Percentiles rank a stretch among this genome's conserved stretches.
Evolutionary conservation across 208 protist genomes (phyloP).

Genomic region (Leishmania braziliensis): DNA sequence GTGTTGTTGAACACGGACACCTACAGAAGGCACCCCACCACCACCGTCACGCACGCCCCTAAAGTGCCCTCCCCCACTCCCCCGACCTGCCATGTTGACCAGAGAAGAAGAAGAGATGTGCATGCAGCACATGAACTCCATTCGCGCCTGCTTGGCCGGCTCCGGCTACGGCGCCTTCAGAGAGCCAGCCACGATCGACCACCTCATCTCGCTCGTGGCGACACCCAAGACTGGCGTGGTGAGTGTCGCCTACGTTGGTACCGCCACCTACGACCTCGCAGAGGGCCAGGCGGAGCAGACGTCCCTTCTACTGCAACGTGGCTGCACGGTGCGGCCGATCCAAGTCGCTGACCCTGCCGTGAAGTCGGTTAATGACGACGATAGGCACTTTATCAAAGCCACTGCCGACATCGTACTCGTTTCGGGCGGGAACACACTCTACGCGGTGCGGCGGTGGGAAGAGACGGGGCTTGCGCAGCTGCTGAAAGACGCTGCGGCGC

Average conservation of each 20-base stretch:
- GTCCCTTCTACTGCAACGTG: slow-evolving; percentile 41
- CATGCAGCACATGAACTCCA: slow-evolving; percentile 22
- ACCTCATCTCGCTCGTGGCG: slow-evolving; percentile 55
- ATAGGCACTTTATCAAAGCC: slow-evolving; percentile 37
- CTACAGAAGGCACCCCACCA: background rate
- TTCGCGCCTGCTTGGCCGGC: slow-evolving; percentile 75
- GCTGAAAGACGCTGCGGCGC: slow-evolving; percentile 42
- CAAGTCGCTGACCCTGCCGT: slow-evolving; percentile 59
- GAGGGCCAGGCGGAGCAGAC: slow-evolving; percentile 44
- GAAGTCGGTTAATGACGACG: slow-evolving; percentile 23
- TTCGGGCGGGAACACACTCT: slow-evolving; percentile 91
- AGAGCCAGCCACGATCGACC: slow-evolving; percentile 50
- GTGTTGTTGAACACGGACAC: background rate
- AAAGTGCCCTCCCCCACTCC: no score
- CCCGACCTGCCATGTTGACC: background rate
- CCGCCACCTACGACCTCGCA: slow-evolving; percentile 86
- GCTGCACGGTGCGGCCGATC: slow-evolving; percentile 58
- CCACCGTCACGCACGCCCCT: background rate
- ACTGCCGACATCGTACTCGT: slow-evolving; percentile 79
- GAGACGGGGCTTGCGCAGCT: slow-evolving; percentile 71
- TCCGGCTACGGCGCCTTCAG: slow-evolving; percentile 60
- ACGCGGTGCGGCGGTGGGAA: slow-evolving; percentile 87
- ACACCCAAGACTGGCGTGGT: slow-evolving; percentile 32
- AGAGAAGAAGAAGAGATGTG: background rate
- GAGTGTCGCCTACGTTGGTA: slow-evolving; percentile 83